Conservation (phyloP, 768 basidiomycete species). For the Hygrocybe coccinea region DNA sequence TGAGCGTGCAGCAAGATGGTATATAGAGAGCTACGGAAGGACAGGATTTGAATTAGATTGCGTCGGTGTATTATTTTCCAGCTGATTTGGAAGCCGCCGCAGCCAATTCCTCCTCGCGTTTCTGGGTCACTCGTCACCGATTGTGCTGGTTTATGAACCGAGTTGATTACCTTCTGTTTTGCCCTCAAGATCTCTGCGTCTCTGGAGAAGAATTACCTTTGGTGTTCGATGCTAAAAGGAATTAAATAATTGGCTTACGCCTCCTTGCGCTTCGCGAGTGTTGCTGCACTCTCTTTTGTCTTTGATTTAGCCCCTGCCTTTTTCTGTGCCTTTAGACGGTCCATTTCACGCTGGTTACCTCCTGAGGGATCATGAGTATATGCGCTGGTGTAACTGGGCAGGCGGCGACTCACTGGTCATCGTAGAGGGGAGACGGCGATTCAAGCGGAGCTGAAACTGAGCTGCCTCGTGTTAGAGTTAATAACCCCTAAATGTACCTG, state of each 20-base stretch:
- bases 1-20: no score
- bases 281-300: constrained; percentile 63
- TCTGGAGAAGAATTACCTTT: constrained; percentile 36
- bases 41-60: background rate
- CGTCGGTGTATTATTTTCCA: background rate
- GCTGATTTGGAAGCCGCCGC: constrained; percentile 31
- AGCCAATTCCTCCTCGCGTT: constrained; percentile 44
- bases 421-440: background rate
- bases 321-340: constrained; percentile 70
- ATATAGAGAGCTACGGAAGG: no score
- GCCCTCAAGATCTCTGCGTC: constrained; percentile 71
- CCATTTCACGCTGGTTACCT: constrained; percentile 77
- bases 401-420: background rate
- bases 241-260: constrained; percentile 53
- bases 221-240: constrained; percentile 5
- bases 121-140: constrained; percentile 26
- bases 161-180: constrained; percentile 64
- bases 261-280: constrained; percentile 68
- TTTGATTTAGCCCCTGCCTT: constrained; percentile 55
- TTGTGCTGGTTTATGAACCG: background rate
- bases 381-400: constrained; percentile 19
- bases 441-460: background rate
- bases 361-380: constrained; percentile 41
- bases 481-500: background rate
- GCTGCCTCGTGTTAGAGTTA: background rate